Evolutionary conservation across 2,329 filamentous ascomycete species (phyloP), one percentile per base, ranked within the genome.

Genomic region (Cadophora luteo-olivacea): DNA sequence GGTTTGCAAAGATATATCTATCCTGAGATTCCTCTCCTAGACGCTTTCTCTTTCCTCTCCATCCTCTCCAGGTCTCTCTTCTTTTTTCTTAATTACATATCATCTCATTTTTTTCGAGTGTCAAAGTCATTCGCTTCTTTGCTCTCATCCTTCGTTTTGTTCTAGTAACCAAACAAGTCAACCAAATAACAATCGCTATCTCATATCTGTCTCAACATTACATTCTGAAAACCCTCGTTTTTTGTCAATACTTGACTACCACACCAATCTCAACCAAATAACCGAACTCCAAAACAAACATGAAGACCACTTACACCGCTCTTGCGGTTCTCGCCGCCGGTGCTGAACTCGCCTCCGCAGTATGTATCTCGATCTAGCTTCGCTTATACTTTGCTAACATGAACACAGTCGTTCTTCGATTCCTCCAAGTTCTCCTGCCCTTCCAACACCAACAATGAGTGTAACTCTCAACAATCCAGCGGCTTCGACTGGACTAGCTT

Each of bases 401-500:
- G 22, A 25, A 22, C 11, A 49, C 32, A 64, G 33, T 66, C 41
- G 75, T 90, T 86, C 84, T 80, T 81, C 68, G 80, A 83, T 71
- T 82, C 84, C 66, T 76, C 80, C 60, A 79, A 84, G 69, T 97
- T 89, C 84, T 83, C 84, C 61, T 91, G 85, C 79, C 93, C 93
- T 14, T 81, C 82, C 68, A 93, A 92, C 85, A 88, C 86, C 77
- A 83, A 93, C 83, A 96, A 96, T 83, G 81, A 90, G 75, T 97
- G 95, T 81, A 88, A 86, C 68, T 79, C 85, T n/a, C 80, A 89
- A 73, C 92, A 97, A 82, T 81, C 85, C 71, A 73, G 76, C 25
- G 94, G 93, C 61, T 96, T 92, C 80, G 82, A 91, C 83, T 97
- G 91, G 87, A 80, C 80, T 32, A 86, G 87, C 72, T 85, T 97